Percentiles rank a stretch among this genome's conserved stretches.
Conservation (phyloP, 805 yeast species). For the Saccharomycopsis olivae region DNA sequence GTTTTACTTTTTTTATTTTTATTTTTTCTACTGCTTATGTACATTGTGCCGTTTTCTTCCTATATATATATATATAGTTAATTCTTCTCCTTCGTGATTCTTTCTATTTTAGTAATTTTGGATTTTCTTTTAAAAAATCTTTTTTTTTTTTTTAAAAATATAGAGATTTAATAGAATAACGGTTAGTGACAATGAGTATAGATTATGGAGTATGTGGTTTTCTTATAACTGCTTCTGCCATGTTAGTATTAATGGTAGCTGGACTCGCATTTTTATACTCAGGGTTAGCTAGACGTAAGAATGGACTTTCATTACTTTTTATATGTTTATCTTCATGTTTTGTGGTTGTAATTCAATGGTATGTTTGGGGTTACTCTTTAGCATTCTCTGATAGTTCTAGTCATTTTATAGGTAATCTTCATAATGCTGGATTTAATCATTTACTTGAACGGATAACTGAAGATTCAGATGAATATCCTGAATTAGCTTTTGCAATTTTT, state of each 20-base stretch:
- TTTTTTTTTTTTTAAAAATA: no score
- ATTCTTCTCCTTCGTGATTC: no score
- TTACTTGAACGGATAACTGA: slow-evolving; percentile 34
- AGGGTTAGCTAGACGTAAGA: slow-evolving; percentile 81
- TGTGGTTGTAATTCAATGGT: slow-evolving; percentile 83
- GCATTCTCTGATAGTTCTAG: slow-evolving; percentile 76
- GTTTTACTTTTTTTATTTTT: no score
- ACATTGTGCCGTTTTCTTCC: no score
- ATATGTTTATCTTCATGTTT: slow-evolving; percentile 62
- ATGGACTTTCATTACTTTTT: slow-evolving; percentile 84
- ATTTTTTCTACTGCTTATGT: no score
- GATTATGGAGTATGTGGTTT: slow-evolving; percentile 11
- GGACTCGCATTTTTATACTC: slow-evolving; percentile 89
- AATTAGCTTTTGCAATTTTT: slow-evolving; percentile 72
- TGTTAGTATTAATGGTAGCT: slow-evolving; percentile 62
- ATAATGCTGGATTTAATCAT: slow-evolving; percentile 71
- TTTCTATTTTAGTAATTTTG: no score
- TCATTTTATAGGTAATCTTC: slow-evolving; percentile 83
- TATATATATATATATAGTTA: no score
- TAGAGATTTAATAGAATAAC: no score
- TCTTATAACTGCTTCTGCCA: slow-evolving; percentile 12
- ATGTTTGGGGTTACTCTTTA: slow-evolving; percentile 95
- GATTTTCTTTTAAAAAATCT: no score
- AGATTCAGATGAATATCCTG: slow-evolving; percentile 52
- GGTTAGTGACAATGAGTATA: no score